These are phyloP conservation scores for Hymenoscyphus fraxineus DNA, from an alignment of 2,329 filamentous ascomycete species.

Conservation along the genomic window DNA sequence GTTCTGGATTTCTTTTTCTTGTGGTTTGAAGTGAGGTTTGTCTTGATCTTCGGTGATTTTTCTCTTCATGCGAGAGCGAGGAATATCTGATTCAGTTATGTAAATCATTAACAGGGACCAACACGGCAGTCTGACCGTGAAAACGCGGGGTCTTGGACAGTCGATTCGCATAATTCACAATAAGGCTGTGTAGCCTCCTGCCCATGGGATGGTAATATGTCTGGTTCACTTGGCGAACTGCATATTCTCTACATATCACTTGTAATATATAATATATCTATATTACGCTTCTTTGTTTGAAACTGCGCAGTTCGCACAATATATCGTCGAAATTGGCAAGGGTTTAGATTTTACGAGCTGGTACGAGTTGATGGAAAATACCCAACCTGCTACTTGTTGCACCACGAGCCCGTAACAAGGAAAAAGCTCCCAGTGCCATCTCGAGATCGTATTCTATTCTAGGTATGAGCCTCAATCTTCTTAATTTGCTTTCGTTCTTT, in stretches of 20 bases:
- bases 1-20: not conserved
- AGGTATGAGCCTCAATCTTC: not conserved
- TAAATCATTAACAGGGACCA: slow-evolving; percentile 3
- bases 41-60: not conserved
- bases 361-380: not conserved
- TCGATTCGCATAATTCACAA: not conserved
- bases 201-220: not conserved
- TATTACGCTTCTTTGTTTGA: not conserved
- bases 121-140: not conserved
- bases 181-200: slow-evolving; percentile 7
- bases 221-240: not conserved
- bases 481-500: not conserved
- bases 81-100: not conserved
- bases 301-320: not conserved
- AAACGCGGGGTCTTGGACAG: not conserved
- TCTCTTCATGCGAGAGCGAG: not conserved
- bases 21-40: not conserved
- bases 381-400: not conserved
- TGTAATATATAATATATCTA: too few relatives aligned
- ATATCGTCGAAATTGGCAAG: not conserved
- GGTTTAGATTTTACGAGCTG: not conserved
- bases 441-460: not conserved
- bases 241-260: not conserved
- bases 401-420: not conserved
- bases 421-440: not conserved